Evolutionary conservation across 108 stramenopile genomes (phyloP), one percentile per base, ranked within the genome.

Genomic region (Cyclostephanos invisitatus): DNA sequence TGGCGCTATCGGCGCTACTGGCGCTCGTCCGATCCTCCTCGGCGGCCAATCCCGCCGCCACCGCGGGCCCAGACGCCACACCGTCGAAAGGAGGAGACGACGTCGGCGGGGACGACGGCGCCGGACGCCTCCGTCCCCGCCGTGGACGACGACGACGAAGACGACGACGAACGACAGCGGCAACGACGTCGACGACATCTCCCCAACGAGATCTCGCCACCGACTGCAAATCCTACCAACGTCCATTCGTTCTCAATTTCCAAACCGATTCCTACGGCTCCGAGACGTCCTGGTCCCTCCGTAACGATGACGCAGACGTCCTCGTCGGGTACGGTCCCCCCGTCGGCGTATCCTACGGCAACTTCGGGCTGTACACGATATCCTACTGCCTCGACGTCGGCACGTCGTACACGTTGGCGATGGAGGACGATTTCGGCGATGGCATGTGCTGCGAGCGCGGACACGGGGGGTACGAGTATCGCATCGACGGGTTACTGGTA

Each of bases 361-460:
- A 69, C 64, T 48, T 80, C 44, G 69, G 67, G 6, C 68, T 80
- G 42, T 80, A 80, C 50, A 47, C 66, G 3, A 68, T 54, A 32
- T 55, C 67, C n/a, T 80, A 65, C 67, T 80, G 79, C 46, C 60
- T 80, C 38, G 63, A 58, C 2, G 57, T 72, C 28, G 79, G 79
- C 5, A 22, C 48, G 11, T 65, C 56, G 5, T 80, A 80, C 29
- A 36, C 70, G 14, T 60, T 81, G 38, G 62, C 55, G 2, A 62
- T 81, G 18, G 71, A 81, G 40, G 80, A 81, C 67, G 62, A 77
- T 63, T 81, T 77, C 47, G 80, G 80, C 36, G 80, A 81, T 56
- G 80, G 80, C 24, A 73, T 81, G 56, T 81, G 80, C 42, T 81
- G 80, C 64, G 58, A 32, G 5, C 47, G 72, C 22, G 80, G 80